These are phyloP conservation scores for Monoraphidium neglectum DNA, from an alignment of 139 green algal species.

Conservation along the genomic window DNA sequence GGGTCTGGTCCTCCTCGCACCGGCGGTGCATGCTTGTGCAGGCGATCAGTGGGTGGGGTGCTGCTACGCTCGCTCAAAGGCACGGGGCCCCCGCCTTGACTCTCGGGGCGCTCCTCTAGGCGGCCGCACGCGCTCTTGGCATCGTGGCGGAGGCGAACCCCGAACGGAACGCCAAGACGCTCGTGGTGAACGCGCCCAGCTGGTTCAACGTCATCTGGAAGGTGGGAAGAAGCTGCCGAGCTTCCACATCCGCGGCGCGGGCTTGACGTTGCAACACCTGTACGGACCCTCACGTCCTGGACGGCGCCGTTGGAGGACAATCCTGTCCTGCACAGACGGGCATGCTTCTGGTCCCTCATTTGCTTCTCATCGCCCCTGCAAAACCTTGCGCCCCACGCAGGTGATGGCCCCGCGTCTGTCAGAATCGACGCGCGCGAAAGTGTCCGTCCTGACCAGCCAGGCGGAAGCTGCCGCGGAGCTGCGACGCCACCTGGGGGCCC, in stretches of 20 bases:
- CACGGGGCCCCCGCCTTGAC: no score
- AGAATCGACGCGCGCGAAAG: slow-evolving; percentile 14
- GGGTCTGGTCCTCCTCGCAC: neutral
- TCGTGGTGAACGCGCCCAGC: slow-evolving; percentile 15
- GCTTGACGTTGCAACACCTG: no score
- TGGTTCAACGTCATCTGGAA: slow-evolving; percentile 33
- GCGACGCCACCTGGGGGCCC: slow-evolving; percentile 5
- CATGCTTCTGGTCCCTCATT: no score
- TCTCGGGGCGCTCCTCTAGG: no score
- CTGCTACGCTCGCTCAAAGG: no score
- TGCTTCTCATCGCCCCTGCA: no score
- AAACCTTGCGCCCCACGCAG: no score
- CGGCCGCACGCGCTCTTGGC: slow-evolving; percentile 3
- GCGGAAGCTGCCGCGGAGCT: slow-evolving; percentile 18
- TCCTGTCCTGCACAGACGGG: no score
- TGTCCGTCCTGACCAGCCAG: neutral
- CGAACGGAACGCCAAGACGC: slow-evolving; percentile 4
- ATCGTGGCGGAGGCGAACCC: slow-evolving; percentile 15
- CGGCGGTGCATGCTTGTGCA: neutral
- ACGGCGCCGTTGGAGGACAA: no score
- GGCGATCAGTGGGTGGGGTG: neutral
- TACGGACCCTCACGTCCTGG: no score
- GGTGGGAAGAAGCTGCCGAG: no score
- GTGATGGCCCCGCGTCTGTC: slow-evolving; percentile 21
- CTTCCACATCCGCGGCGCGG: no score